Conservation (phyloP, 176 grass and related monocot species). For the Oropetium thomaeum region DNA sequence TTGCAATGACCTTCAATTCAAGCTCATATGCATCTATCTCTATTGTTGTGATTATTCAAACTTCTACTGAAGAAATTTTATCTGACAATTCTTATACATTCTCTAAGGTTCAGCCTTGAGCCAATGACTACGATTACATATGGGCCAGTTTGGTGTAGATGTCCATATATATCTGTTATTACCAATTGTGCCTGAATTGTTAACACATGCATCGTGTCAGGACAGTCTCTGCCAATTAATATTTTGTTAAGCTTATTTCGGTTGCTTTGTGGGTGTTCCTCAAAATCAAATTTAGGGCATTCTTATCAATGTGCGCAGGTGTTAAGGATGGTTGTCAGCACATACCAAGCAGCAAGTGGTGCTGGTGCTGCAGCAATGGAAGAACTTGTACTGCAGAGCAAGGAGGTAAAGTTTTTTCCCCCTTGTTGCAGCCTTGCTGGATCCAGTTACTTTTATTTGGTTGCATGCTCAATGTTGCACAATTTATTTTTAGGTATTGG, state of each 20-base stretch:
- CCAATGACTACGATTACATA: background rate
- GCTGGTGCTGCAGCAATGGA: slow-evolving; percentile 95
- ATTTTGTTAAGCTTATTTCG: background rate
- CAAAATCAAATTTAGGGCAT: background rate
- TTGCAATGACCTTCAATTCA: background rate
- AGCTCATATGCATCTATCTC: background rate
- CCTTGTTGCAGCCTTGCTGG: background rate
- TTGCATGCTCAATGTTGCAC: background rate
- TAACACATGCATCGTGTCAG: background rate
- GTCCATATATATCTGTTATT: background rate
- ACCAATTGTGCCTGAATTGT: background rate
- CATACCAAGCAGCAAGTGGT: slow-evolving; percentile 98
- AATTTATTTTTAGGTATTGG: slow-evolving; percentile 70
- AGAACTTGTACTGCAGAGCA: slow-evolving; percentile 85
- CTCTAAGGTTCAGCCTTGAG: background rate
- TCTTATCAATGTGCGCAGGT: slow-evolving; percentile 45
- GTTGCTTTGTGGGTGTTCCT: background rate
- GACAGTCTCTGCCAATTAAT: background rate
- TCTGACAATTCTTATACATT: background rate
- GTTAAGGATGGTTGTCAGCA: slow-evolving; percentile 94
- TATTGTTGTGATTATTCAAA: background rate
- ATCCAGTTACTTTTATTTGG: slow-evolving; percentile 12
- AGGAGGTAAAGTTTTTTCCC: slow-evolving; percentile 50
- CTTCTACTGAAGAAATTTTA: background rate
- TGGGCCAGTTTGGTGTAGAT: background rate